Evolutionary conservation across 805 yeast species (phyloP), one percentile per base, ranked within the genome.

Genomic region (Kodamaea leandrae): DNA sequence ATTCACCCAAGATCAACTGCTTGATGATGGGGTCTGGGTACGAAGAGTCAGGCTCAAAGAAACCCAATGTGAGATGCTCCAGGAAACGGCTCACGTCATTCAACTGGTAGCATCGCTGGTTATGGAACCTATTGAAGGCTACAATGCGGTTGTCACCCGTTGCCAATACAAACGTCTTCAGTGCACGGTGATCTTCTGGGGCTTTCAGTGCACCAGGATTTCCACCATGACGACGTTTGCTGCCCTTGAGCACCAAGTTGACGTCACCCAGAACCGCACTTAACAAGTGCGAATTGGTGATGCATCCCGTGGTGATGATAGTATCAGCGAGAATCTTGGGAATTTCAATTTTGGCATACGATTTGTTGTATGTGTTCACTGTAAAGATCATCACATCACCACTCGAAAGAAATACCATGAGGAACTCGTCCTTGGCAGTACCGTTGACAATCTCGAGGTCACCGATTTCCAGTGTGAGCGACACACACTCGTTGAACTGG

Each of bases 71-170:
- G 28, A 78, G 52, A 14, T 51, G 59, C 39, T 72, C 73, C 1
- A 77, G 64, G 44, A 76, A 72, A 40, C 65, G 71, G 36, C 70
- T 74, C 27, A 76, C 67, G 32, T 72, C 71, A 39, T 70, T 71
- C 35, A 78, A 64, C 52, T 78, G 82, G 46, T 63, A 76, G 32
- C 80, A 77, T 45, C 72, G 69, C 50, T 78, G 76, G 39, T 71
- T 55, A 63, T 74, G 76, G 36, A 79, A 72, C 41, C 77, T 72
- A 41, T 73, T 73, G 57, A 84, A 84, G 10, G 78, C 76, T 36
- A 86, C 76, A 14, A 85, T 65, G 57, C 88, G 74, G 52, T 84
- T 86, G 55, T 83, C 90, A 43, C 88, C 90, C 2, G 90, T 83
- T 4, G 83, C 86, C 35, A 82, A 74, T 32, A 85, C 71, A 50